phyloP scores from a whole-genome alignment of 2,329 filamentous ascomycete genomes.

The Parasarocladium wereldwijsianum region DNA sequence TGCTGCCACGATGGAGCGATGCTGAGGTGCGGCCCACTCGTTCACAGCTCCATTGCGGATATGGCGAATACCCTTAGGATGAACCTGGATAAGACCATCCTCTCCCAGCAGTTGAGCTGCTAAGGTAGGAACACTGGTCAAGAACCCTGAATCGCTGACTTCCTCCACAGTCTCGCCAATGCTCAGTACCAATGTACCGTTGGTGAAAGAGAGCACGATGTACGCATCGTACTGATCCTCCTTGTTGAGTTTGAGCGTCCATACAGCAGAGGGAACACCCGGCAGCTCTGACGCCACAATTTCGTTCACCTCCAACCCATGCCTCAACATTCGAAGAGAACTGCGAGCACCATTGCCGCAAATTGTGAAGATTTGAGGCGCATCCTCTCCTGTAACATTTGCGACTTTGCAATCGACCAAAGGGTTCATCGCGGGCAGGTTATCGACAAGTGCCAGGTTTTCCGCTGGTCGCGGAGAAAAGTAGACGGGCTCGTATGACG shows the following conservation, averaged over 20 bases:
- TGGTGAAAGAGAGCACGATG: conserved; percentile 86
- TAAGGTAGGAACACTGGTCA: conserved; percentile 76
- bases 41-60: conserved; percentile 69
- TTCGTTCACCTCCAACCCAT: conserved; percentile 85
- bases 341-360: conserved; percentile 82
- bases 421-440: conserved; percentile 78
- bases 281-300: conserved; percentile 90
- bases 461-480: conserved; percentile 69
- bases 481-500: conserved; percentile 63
- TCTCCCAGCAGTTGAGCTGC: conserved; percentile 91
- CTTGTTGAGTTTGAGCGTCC: conserved; percentile 79
- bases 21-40: conserved; percentile 86
- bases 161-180: conserved; percentile 97
- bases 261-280: conserved; percentile 78
- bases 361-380: conserved; percentile 89
- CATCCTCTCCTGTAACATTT: conserved; percentile 82
- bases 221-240: conserved; percentile 83
- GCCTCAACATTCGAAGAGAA: conserved; percentile 80
- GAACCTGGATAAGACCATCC: conserved; percentile 82
- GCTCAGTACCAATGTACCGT: conserved; percentile 79
- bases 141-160: conserved; percentile 83
- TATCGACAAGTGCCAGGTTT: conserved; percentile 75
- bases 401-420: conserved; percentile 82
- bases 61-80: conserved; percentile 90
- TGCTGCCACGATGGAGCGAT: conserved; percentile 88